These are phyloP conservation scores for Microcera coccophila DNA, from an alignment of 2,329 filamentous ascomycete genomes.

Conservation along the genomic window DNA sequence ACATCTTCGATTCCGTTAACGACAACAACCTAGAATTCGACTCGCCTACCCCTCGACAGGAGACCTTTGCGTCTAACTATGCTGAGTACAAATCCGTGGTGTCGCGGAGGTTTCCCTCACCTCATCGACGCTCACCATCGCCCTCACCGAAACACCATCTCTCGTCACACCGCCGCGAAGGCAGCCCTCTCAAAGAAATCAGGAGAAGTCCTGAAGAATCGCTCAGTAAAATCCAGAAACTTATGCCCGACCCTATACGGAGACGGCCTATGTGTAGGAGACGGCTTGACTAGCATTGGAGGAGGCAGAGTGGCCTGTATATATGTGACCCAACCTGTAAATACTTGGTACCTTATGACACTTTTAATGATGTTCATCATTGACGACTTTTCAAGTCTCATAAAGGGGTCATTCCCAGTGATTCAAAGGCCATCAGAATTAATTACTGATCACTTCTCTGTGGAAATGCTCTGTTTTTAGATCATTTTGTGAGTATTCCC, in stretches of 20 bases:
- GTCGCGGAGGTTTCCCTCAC: conserved; percentile 32
- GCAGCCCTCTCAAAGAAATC: conserved; percentile 25
- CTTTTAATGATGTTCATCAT: conserved; percentile 26
- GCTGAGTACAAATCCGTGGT: conserved; percentile 35
- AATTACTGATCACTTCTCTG: conserved; percentile 22
- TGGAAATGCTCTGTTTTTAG: conserved; percentile 20
- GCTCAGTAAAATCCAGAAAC: conserved; percentile 47
- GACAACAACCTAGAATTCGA: conserved; percentile 40
- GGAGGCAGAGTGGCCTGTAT: conserved; percentile 35
- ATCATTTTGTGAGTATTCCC: conserved; percentile 18
- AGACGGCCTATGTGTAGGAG: conserved; percentile 41
- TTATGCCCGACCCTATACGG: conserved; percentile 38
- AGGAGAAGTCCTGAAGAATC: conserved; percentile 46
- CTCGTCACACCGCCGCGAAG: conserved; percentile 25
- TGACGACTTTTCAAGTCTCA: conserved; percentile 7
- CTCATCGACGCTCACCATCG: conserved; percentile 31
- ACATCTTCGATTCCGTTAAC: conserved; percentile 31
- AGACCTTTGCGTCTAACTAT: conserved; percentile 33
- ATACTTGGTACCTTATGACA: conserved; percentile 37
- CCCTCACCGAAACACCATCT: conserved; percentile 35
- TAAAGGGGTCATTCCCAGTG: conserved; percentile 17
- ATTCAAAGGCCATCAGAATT: conserved; percentile 5
- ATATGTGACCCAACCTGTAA: conserved; percentile 38
- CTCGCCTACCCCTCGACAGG: conserved; percentile 42
- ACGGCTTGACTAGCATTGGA: conserved; percentile 37